Base-by-base conservation (phyloP, 441 rosid genomes). In the Syzygium malaccense region DNA sequence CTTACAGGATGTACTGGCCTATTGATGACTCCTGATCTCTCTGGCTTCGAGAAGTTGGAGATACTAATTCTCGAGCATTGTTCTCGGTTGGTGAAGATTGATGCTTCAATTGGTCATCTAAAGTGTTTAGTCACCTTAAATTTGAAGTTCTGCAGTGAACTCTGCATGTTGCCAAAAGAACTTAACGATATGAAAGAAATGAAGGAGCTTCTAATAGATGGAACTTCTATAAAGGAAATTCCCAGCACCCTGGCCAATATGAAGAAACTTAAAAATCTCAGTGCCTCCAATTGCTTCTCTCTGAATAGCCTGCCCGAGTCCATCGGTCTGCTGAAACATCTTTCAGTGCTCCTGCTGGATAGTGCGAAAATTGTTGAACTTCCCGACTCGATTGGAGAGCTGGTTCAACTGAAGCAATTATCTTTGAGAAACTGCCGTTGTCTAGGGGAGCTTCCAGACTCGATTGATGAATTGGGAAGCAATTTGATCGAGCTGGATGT, bases 251-350 rank as follows among this genome's bases (percentile, higher is more conserved):
- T 62, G 0, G 68, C 18, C 18, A 28, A 14, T 62, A n/a, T 62
- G 68, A 62, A 62, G 68, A 62, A 62, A 62, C 68, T 62, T 0
- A 0, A 0, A 14, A n/a, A 0, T 62, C 0, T 62, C 68, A 62
- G 33, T 62, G 68, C 68, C 0, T 62, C 68, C 0, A 1, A n/a
- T 62, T 62, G 68, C 68, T 62, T 28, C 32, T 62, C 19, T 62
- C 32, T n/a, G 19, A 62, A 0, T 62, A 1, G 10, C 0, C 32
- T 62, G 68, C 68, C 88, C 1, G 0, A 86, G 0, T 86, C 79
- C 4, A 3, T 86, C 0, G 51, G 88, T 30, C 18, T 1, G n/a
- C 79, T 86, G 3, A 54, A 64, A 49, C 51, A 6, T 86, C 83
- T 86, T 10, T 41, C 56, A 0, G 80, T 51, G 25, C 83, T 86